Evolutionary conservation across 257 asterid species (phyloP).

Genomic region (Jasminum sambac): DNA sequence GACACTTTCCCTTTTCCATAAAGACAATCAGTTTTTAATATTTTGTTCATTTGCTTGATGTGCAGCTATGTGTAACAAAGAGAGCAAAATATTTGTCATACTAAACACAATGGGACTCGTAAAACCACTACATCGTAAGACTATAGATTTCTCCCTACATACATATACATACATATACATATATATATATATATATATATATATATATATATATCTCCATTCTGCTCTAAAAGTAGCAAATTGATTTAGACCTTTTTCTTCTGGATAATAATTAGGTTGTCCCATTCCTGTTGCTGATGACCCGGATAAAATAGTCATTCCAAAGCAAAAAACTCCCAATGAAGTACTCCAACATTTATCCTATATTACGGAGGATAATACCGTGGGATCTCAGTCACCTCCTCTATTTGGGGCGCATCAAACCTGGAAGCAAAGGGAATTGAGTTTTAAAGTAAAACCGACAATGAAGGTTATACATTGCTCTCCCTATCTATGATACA

Average conservation of each 20-base stretch:
- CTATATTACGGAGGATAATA: conserved; percentile 61
- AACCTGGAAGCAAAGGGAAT: conserved; percentile 82
- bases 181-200: too few relatives aligned
- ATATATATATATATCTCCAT: neutral
- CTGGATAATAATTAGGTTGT: conserved; percentile 55
- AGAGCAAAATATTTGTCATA: conserved; percentile 72
- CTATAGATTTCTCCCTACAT: conserved; percentile 8
- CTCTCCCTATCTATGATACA: conserved; percentile 16
- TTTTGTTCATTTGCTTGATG: conserved; percentile 19
- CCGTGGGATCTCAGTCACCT: conserved; percentile 51
- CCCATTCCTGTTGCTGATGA: conserved; percentile 65
- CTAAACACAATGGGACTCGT: conserved; percentile 80
- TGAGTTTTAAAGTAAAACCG: conserved; percentile 76
- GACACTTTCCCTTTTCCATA: conserved; percentile 6
- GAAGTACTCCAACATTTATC: conserved; percentile 54
- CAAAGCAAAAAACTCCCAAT: conserved; percentile 55
- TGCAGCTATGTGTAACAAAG: conserved; percentile 94
- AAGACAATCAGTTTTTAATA: conserved; percentile 5
- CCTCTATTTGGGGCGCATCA: conserved; percentile 92
- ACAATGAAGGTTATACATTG: conserved; percentile 64
- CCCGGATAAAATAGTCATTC: conserved; percentile 66
- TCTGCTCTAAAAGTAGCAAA: neutral
- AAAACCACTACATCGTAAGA: conserved; percentile 88
- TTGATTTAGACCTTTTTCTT: neutral
- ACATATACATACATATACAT: too few relatives aligned